Evolutionary conservation across 257 asterid species (phyloP).

Genomic region (Przewalskia tangutica): DNA sequence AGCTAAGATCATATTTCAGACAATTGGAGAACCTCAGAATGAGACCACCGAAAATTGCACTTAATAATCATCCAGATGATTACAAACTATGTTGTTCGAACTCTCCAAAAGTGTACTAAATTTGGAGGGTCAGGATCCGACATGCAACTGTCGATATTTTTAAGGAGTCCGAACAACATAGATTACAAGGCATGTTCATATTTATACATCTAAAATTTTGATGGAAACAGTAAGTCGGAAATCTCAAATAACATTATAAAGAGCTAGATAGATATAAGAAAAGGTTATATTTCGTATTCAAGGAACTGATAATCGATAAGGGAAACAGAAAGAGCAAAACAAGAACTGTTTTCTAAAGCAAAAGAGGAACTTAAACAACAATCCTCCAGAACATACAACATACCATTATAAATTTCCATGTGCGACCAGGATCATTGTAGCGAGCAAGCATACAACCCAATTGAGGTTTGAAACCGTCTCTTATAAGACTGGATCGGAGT

Average conservation of each 20-base stretch:
- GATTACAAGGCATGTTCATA: background rate
- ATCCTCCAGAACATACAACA: background rate
- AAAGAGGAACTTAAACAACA: background rate
- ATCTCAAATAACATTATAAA: background rate
- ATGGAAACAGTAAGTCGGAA: background rate
- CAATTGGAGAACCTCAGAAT: background rate
- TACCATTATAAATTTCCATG: conserved; percentile 71
- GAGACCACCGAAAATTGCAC: background rate
- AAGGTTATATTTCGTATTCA: background rate
- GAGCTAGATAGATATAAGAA: background rate
- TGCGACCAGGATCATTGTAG: conserved; percentile 84
- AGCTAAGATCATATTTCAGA: background rate
- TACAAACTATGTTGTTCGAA: background rate
- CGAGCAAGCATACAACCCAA: conserved; percentile 71
- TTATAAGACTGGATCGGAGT: conserved; percentile 32
- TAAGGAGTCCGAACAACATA: background rate
- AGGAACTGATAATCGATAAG: background rate
- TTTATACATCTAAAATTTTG: background rate
- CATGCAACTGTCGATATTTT: background rate
- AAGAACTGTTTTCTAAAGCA: background rate
- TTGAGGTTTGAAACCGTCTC: conserved; percentile 50
- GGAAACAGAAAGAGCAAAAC: background rate
- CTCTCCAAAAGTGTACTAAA: background rate
- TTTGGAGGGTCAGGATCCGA: background rate
- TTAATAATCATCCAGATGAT: background rate